phyloP scores from a whole-genome alignment of 257 asterid genomes.

The Coffea eugenioides region DNA sequence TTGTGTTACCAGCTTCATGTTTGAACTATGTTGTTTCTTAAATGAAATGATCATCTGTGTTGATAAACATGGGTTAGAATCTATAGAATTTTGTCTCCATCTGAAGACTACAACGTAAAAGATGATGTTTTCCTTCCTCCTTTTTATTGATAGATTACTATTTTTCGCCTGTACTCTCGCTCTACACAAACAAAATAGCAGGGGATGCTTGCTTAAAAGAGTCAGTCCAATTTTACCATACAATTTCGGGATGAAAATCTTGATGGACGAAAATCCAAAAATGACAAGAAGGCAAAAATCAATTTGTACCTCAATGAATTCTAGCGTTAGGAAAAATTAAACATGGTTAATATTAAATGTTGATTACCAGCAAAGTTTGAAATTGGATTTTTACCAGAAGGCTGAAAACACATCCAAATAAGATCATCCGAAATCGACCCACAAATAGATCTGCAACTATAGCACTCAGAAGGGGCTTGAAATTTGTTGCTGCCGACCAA shows the following conservation, averaged over 20 bases:
- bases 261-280: background rate
- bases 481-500: conserved; percentile 64
- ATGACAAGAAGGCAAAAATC: too few relatives aligned
- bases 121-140: background rate
- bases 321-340: background rate
- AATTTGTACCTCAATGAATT: background rate
- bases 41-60: background rate
- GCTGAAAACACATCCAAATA: conserved; percentile 53
- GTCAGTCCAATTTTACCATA: background rate
- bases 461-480: conserved; percentile 61
- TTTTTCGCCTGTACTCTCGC: too few relatives aligned
- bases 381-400: conserved; percentile 40
- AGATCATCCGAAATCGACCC: conserved; percentile 60
- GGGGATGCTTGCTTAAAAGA: background rate
- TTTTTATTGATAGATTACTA: too few relatives aligned
- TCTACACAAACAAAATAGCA: background rate
- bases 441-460: conserved; percentile 57
- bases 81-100: background rate
- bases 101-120: background rate
- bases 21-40: background rate
- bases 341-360: background rate
- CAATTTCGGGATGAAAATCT: background rate
- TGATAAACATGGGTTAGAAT: background rate
- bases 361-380: too few relatives aligned
- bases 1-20: background rate